Evolutionary conservation across 257 asterid species (phyloP), one percentile per base, ranked within the genome.

Genomic region (Avicennia marina): DNA sequence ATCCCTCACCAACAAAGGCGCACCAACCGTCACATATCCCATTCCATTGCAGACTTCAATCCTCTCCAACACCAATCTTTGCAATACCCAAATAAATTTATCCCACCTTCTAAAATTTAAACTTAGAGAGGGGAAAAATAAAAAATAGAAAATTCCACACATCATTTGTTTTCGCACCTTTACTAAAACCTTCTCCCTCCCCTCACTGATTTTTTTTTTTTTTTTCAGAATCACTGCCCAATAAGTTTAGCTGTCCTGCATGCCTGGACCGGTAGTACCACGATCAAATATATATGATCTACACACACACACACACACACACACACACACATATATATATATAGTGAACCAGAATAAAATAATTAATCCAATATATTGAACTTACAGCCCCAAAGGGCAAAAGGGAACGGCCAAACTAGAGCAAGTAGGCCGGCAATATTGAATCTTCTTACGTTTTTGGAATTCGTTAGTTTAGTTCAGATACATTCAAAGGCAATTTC

Each of bases 191-290:
- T n/a, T 29, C 7, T 29, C 7, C 33, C 33, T 29, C 33, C 7
- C 33, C 33, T 29, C 3, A 29, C 33, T 29, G 6, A 62, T 10
- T 26, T 21, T n/a, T n/a, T n/a, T n/a, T n/a, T n/a, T n/a, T n/a
- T n/a, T n/a, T n/a, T n/a, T n/a, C n/a, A n/a, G 25, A 38, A 12
- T 18, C 58, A 56, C 66, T 51, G 52, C 34, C 75, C 53, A 54
- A 58, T n/a, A 52, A 17, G 18, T 4, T 61, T 59, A 64, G 63
- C 59, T 70, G 72, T 59, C 42, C 48, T 48, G 15, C 34, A 31
- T 13, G 55, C 62, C 57, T 27, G 50, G 17, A 20, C 36, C 31
- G 15, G 50, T 29, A 16, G 12, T 19, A 59, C 22, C 41, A 56
- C 10, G 6, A 39, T 31, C 33, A 2, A 29, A 29, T 29, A 42